phyloP scores from a whole-genome alignment of 768 basidiomycete species.

The Exidia glandulosa region DNA sequence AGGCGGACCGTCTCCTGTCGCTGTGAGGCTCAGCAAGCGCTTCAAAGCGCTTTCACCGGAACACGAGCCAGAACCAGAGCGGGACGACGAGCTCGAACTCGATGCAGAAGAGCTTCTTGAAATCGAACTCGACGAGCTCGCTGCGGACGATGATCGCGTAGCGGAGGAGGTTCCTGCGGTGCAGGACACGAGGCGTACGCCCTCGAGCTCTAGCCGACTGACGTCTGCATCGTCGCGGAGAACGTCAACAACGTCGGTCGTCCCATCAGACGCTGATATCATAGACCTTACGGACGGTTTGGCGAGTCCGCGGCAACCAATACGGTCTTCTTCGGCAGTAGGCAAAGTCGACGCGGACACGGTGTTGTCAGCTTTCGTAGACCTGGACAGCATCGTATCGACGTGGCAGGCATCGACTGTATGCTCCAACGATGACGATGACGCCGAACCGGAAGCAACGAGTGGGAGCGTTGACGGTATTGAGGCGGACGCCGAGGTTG shows the following conservation, averaged over 20 bases:
- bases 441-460: neutral
- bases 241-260: neutral
- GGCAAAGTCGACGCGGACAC: neutral
- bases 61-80: no score
- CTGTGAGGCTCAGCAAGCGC: no score
- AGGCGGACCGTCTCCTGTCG: neutral
- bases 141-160: no score
- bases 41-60: neutral
- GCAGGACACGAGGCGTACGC: no score
- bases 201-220: no score
- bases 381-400: neutral
- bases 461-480: neutral
- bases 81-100: no score
- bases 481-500: slow-evolving; percentile 42
- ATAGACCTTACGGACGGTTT: neutral
- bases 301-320: neutral
- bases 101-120: no score
- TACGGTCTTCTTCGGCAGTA: neutral
- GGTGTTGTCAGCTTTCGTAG: neutral
- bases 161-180: no score
- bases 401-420: neutral
- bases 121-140: neutral
- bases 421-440: neutral
- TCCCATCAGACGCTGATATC: neutral
- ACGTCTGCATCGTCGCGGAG: no score